Evolutionary conservation across 345 rosid genomes (phyloP), one percentile per base, ranked within the genome.

Genomic region (Hibiscus mutabilis): DNA sequence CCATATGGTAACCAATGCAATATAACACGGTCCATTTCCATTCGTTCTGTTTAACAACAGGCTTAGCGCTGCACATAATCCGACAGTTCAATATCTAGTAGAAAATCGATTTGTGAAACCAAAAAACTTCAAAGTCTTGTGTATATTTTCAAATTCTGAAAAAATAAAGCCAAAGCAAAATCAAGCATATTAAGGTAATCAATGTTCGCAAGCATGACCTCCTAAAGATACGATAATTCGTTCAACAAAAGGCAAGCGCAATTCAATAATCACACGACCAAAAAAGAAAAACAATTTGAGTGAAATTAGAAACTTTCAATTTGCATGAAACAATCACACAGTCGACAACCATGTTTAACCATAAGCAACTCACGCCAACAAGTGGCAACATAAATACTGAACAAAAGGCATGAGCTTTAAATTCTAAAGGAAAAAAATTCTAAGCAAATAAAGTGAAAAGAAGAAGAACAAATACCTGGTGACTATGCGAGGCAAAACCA

Each of bases 401-500:
- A 40, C 15, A n/a, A 35, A 63, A 62, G 14, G 51, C 49, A 35
- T 37, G 67, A 13, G 15, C 46, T 35, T 35, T 35, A 62, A 31
- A 60, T 31, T 16, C 18, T 60, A 27, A 31, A 60, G 33, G 12
- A 60, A 44, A 1, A 37, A 37, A 37, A 7, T 37, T 37, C 42
- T 37, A 37, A 37, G 42, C 11, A 37, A 37, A 33, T 33, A 31
- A 31, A 31, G 4, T 29, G 6, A 4, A 33, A 5, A 33, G 1
- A 33, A 64, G 10, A 13, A 31, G 37, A 56, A 33, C 13, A 13
- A 10, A 24, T 19, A 86, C 96, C 96, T 86, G 95, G 75, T 84
- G 84, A 58, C 93, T 87, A 73, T 83, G 87, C 59, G 84, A 87
- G 72, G 78, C 35, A 77, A 88, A 78, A 69, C 83, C 89, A 67